Percentiles rank a stretch among this genome's conserved stretches.
Evolutionary conservation across 2,329 filamentous ascomycete species (phyloP).

Genomic region (Sporothrix brunneoviolacea): DNA sequence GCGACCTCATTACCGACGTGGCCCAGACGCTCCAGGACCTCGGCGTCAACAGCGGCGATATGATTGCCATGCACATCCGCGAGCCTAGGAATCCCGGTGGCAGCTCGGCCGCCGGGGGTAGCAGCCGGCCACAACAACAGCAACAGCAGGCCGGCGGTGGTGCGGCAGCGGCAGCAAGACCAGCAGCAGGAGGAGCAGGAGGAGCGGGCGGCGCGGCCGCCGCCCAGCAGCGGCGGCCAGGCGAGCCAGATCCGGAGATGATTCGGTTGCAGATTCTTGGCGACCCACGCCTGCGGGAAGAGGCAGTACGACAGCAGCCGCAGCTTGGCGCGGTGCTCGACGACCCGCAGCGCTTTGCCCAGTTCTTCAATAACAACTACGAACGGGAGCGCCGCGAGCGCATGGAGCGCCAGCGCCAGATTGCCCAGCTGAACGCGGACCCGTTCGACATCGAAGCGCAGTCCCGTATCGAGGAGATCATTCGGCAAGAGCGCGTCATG

Average conservation of each 20-base stretch:
- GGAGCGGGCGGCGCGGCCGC: slow-evolving; percentile 23
- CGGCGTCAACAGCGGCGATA: slow-evolving; percentile 78
- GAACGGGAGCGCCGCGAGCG: slow-evolving; percentile 66
- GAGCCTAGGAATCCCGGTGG: slow-evolving; percentile 25
- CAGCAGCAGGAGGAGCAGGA: slow-evolving; percentile 23
- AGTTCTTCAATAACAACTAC: slow-evolving; percentile 61
- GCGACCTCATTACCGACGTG: slow-evolving; percentile 69
- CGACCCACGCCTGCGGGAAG: slow-evolving; percentile 63
- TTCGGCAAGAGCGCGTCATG: slow-evolving; percentile 86
- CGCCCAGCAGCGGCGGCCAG: neutral
- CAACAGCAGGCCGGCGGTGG: slow-evolving; percentile 36
- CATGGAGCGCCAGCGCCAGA: slow-evolving; percentile 71
- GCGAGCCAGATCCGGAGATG: slow-evolving; percentile 64
- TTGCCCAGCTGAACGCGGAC: slow-evolving; percentile 81
- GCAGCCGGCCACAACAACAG: slow-evolving; percentile 30
- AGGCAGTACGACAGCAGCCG: slow-evolving; percentile 66
- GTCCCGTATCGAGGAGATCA: slow-evolving; percentile 90
- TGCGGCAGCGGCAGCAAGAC: slow-evolving; percentile 23
- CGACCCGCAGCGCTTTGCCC: slow-evolving; percentile 68
- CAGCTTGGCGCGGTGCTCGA: slow-evolving; percentile 71
- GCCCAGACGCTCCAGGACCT: slow-evolving; percentile 74
- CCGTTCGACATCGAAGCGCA: slow-evolving; percentile 93
- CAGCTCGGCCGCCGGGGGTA: neutral
- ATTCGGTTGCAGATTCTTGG: slow-evolving; percentile 77
- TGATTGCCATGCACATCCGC: slow-evolving; percentile 79